phyloP scores from a whole-genome alignment of 106 monocot genomes.

The Dendrobium catenatum region DNA sequence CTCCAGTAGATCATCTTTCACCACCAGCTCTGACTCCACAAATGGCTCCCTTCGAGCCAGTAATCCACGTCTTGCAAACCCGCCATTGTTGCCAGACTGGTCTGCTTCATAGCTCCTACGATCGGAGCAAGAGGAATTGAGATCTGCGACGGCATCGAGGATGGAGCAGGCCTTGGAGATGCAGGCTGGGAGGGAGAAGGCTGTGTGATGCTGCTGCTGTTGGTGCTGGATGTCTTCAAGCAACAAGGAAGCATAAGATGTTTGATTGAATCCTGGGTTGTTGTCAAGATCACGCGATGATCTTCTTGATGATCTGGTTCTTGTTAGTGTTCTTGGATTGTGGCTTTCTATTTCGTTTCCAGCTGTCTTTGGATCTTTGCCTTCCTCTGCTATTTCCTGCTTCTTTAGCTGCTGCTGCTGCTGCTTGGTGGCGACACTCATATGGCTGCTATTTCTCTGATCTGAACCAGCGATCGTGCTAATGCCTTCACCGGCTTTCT shows the following conservation, averaged over 20 bases:
- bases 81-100: conserved; percentile 13
- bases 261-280: conserved; percentile 16
- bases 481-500: not conserved
- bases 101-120: conserved; percentile 18
- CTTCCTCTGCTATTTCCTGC: conserved; percentile 7
- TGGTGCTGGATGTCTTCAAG: conserved; percentile 86
- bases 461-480: no score
- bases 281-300: conserved; percentile 53
- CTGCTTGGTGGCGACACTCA: not conserved
- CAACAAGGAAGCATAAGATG: conserved; percentile 49
- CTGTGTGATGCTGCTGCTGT: conserved; percentile 46
- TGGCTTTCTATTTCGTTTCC: conserved; percentile 9
- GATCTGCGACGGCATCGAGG: conserved; percentile 92
- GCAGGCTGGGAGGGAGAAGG: conserved; percentile 81
- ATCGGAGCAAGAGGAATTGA: conserved; percentile 67
- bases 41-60: conserved; percentile 19
- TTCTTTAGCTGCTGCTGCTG: conserved; percentile 10
- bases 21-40: conserved; percentile 52
- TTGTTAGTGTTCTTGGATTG: conserved; percentile 20
- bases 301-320: conserved; percentile 56
- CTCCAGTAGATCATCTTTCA: conserved; percentile 62
- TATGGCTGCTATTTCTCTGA: conserved; percentile 18
- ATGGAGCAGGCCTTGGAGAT: conserved; percentile 92
- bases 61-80: conserved; percentile 14
- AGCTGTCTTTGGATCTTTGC: not conserved